Evolutionary conservation across 1,284 basidiomycete genomes (phyloP), one percentile per base, ranked within the genome.

Genomic region (Cystobasidium pallidum): DNA sequence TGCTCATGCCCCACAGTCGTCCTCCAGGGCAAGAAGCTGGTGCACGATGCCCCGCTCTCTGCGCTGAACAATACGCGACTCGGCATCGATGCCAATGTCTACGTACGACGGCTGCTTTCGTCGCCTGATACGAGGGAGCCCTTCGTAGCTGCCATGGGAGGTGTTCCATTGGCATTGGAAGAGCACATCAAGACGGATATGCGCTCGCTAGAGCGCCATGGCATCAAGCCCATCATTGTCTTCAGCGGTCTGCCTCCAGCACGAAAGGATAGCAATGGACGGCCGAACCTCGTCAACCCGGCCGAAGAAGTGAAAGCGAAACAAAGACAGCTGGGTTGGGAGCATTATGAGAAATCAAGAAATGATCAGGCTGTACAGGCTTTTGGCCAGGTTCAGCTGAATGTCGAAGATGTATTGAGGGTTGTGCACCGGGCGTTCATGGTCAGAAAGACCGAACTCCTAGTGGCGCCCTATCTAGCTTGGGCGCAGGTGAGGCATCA

Each of bases 151-250:
- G 74, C 74, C 17, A 26, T 74, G 52, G 72, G 72, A 0, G 74
- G 74, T 24, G 66, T 70, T 21, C 74, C 74, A 10, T 36, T 67
- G 19, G 79, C 80, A 3, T 75, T 81, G 55, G 78, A 78, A 68
- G 63, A 74, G 52, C 89, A 91, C 74, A 94, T 99, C 81, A 94
- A 97, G 83, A 85, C 88, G 41, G 94, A 99, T 84, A 85, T 99
- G 61, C 90, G 94, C 61, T 85, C 87, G 10, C 88, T 98, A 78
- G 94, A 97, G 85, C 90, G 89, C 82, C 84, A 90, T 55, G 89
- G 87, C 75, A 95, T 99, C 85, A 97, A 96, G 81, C 96, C 95
- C 30, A 92, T 99, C 41, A 97, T 99, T 79, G 92, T 99, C 62
- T 96, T 99, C 82, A 88, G 91, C 51, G 95, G 95, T 17, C 84